Conservation (phyloP, 2,329 filamentous ascomycete genomes). For the Fusarium caatingaense region DNA sequence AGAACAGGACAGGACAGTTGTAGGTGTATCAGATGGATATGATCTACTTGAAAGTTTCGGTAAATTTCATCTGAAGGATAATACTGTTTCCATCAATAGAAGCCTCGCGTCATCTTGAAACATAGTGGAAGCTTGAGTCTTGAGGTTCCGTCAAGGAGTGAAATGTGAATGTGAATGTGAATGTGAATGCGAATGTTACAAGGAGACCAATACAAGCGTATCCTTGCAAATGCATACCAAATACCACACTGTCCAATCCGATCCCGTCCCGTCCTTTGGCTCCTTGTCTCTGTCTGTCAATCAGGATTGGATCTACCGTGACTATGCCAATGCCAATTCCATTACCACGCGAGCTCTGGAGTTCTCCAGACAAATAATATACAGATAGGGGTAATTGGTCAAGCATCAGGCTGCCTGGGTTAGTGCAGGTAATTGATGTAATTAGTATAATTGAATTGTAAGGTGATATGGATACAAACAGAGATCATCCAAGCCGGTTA, state of each 20-base stretch:
- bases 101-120: background rate
- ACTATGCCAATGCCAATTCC: conserved; percentile 11
- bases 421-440: background rate
- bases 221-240: conserved; percentile 3
- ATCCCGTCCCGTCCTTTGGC: conserved; percentile 17
- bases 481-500: background rate
- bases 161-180: background rate
- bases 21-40: background rate
- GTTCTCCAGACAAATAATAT: background rate
- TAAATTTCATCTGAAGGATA: background rate
- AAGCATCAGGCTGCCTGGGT: background rate
- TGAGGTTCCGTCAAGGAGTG: background rate
- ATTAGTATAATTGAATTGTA: background rate
- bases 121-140: background rate
- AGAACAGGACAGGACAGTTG: background rate
- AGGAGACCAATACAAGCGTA: conserved; percentile 8
- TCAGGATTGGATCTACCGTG: conserved; percentile 32
- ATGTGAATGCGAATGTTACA: conserved; percentile 4
- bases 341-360: conserved; percentile 25
- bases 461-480: background rate
- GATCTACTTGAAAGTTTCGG: background rate
- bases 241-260: conserved; percentile 9
- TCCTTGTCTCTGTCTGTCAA: conserved; percentile 3
- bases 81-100: conserved; percentile 18
- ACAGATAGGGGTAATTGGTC: conserved; percentile 20